A percentile compares a stretch with the other conserved stretches of the same genome.
phyloP scores from a whole-genome alignment of 805 yeast species.

The Lipomyces chichibuensis region DNA sequence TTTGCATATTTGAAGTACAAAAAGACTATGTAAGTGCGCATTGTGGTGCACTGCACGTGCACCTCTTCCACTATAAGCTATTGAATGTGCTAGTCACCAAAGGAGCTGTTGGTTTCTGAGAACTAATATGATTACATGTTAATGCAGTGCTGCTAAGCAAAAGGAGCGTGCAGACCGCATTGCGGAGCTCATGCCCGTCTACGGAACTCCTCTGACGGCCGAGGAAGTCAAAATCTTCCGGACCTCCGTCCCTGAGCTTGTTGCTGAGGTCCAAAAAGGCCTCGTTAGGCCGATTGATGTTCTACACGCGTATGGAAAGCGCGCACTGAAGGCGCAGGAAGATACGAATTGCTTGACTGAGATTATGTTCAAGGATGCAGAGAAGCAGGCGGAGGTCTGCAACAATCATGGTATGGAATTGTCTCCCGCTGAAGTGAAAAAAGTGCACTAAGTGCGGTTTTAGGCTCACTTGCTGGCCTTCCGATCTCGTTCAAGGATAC shows the following conservation, averaged over 20 bases:
- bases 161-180: constrained; percentile 45
- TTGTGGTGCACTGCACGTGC: not conserved
- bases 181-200: constrained; percentile 44
- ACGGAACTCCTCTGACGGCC: constrained; percentile 46
- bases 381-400: constrained; percentile 57
- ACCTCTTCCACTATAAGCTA: not conserved
- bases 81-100: not conserved
- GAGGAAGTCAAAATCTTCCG: constrained; percentile 47
- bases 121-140: not conserved
- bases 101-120: not conserved
- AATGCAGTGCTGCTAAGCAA: constrained; percentile 39
- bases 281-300: constrained; percentile 56
- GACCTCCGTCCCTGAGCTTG: constrained; percentile 50
- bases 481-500: constrained; percentile 68
- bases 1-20: constrained; percentile 18
- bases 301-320: constrained; percentile 64
- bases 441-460: not conserved
- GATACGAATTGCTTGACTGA: constrained; percentile 61
- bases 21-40: constrained; percentile 23
- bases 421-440: not conserved
- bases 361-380: constrained; percentile 68
- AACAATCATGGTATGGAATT: constrained; percentile 47
- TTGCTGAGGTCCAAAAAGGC: constrained; percentile 51
- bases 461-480: constrained; percentile 64
- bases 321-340: constrained; percentile 66